Percentiles rank a stretch among this genome's conserved stretches.
Evolutionary conservation across 148 eudicot species (phyloP).

Genomic region (Chenopodium quinoa): DNA sequence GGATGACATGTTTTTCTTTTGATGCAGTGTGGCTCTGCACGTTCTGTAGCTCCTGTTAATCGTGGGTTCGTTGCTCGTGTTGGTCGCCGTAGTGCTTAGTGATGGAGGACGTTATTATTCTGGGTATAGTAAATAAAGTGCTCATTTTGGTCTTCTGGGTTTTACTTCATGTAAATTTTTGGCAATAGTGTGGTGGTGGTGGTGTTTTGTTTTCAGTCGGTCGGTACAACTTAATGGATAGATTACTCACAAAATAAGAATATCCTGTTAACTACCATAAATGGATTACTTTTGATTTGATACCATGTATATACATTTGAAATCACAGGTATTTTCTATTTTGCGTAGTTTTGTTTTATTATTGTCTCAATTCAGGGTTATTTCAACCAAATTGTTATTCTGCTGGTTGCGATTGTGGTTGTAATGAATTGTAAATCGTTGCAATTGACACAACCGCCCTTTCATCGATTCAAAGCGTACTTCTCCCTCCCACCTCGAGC

Average conservation of each 20-base stretch:
- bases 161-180: background rate
- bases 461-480: too few relatives aligned
- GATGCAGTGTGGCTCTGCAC: slow-evolving; percentile 30
- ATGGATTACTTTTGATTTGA: too few relatives aligned
- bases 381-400: too few relatives aligned
- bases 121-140: background rate
- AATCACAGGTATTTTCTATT: too few relatives aligned
- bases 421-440: too few relatives aligned
- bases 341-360: too few relatives aligned
- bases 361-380: too few relatives aligned
- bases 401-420: too few relatives aligned
- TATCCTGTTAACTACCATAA: background rate
- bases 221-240: background rate
- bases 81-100: slow-evolving; percentile 19
- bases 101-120: background rate
- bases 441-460: too few relatives aligned
- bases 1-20: background rate
- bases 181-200: background rate
- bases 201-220: background rate
- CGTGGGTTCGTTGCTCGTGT: slow-evolving; percentile 34
- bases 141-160: background rate
- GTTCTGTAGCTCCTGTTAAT: slow-evolving; percentile 28
- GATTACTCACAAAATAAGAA: background rate
- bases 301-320: too few relatives aligned
- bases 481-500: too few relatives aligned